A percentile compares a stretch with the other conserved stretches of the same genome.
Evolutionary conservation across 805 yeast species (phyloP).

Genomic region (Yamadazyma nakazawae): DNA sequence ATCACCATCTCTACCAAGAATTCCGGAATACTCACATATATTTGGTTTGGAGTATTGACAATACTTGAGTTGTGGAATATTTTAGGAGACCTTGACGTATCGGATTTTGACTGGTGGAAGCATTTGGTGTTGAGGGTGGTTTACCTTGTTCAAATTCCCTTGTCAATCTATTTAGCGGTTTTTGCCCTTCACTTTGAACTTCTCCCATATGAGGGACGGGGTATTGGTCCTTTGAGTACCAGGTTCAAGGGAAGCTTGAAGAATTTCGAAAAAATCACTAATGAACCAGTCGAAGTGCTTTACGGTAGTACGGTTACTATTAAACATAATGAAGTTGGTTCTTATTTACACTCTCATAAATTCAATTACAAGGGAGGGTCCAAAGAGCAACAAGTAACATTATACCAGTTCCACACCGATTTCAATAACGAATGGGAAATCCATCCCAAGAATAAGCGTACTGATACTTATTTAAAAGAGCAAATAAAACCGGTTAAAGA

Average conservation of each 20-base stretch:
- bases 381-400: constrained; percentile 74
- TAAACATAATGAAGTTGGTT: constrained; percentile 68
- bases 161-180: constrained; percentile 51
- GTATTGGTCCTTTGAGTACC: constrained; percentile 62
- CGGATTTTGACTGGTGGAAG: constrained; percentile 32
- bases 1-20: constrained; percentile 60
- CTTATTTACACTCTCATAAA: constrained; percentile 78
- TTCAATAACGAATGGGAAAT: constrained; percentile 66
- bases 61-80: constrained; percentile 60
- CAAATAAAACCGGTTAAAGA: constrained; percentile 40
- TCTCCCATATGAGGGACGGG: constrained; percentile 50
- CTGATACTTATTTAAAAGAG: constrained; percentile 38
- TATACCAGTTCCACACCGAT: constrained; percentile 58
- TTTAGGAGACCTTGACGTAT: constrained; percentile 62
- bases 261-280: constrained; percentile 33
- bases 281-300: constrained; percentile 60
- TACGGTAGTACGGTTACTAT: constrained; percentile 71
- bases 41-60: constrained; percentile 56
- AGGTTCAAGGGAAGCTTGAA: constrained; percentile 59
- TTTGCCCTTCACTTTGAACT: constrained; percentile 56
- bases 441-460: constrained; percentile 25
- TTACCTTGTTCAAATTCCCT: constrained; percentile 52
- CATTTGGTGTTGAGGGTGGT: constrained; percentile 40
- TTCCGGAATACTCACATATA: constrained; percentile 65
- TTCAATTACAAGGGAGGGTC: constrained; percentile 63